Evolutionary conservation across 2,329 filamentous ascomycete genomes (phyloP).

Genomic region (Pseudogymnoascus sp.): DNA sequence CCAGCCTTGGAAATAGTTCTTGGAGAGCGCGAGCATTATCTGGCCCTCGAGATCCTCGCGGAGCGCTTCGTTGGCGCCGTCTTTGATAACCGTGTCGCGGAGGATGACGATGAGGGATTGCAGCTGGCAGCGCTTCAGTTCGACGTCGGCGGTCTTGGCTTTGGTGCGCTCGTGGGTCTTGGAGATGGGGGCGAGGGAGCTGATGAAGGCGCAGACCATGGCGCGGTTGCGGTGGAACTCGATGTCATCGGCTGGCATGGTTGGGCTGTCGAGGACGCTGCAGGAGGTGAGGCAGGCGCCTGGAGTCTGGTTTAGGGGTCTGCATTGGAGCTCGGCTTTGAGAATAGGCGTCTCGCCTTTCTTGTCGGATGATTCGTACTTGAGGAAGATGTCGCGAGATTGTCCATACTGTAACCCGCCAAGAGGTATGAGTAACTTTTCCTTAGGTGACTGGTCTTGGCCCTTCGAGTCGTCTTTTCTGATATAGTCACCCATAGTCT

Average conservation of each 20-base stretch:
- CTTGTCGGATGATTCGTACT: neutral
- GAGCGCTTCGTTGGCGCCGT: constrained; percentile 38
- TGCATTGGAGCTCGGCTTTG: constrained; percentile 1
- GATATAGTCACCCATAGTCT: constrained; percentile 34
- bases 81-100: constrained; percentile 29
- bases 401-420: neutral
- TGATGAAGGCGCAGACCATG: constrained; percentile 41
- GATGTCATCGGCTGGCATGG: constrained; percentile 28
- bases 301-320: neutral
- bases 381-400: neutral
- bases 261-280: neutral
- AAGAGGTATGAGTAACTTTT: neutral
- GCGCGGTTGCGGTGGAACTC: constrained; percentile 47
- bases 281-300: neutral
- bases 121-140: constrained; percentile 21
- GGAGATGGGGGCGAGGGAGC: constrained; percentile 32
- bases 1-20: constrained; percentile 40
- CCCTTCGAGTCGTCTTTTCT: constrained; percentile 14
- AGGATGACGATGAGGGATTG: constrained; percentile 27
- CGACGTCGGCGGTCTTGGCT: neutral
- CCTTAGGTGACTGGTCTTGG: neutral
- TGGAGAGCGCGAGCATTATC: constrained; percentile 39
- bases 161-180: neutral
- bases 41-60: constrained; percentile 46
- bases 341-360: neutral